phyloP scores from a whole-genome alignment of 495 filamentous ascomycete species.

The Xylaria bambusicola region DNA sequence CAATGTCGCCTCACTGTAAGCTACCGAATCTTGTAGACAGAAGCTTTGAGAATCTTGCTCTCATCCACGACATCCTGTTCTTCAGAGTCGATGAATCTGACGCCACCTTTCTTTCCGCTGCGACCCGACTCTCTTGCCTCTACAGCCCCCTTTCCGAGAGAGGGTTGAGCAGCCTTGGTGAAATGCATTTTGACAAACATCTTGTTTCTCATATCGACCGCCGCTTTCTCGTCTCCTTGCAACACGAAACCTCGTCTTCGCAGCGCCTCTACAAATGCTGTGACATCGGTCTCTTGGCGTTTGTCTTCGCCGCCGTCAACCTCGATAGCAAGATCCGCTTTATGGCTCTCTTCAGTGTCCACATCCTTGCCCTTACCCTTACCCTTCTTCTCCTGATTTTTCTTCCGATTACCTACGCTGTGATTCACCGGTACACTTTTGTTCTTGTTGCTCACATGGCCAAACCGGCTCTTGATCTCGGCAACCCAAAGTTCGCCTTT shows the following conservation, averaged over 20 bases:
- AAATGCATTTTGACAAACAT: slow-evolving; percentile 99
- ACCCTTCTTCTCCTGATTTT: slow-evolving; percentile 54
- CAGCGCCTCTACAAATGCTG: slow-evolving; percentile 85
- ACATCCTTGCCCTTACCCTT: slow-evolving; percentile 53
- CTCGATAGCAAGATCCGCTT: slow-evolving; percentile 51
- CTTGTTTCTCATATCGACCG: slow-evolving; percentile 82
- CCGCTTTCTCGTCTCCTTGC: slow-evolving; percentile 52
- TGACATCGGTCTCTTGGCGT: slow-evolving; percentile 75
- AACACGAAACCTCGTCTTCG: slow-evolving; percentile 76
- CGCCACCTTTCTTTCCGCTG: slow-evolving; percentile 60
- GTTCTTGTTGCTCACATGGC: slow-evolving; percentile 49
- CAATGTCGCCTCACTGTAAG: neutral
- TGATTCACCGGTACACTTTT: slow-evolving; percentile 61
- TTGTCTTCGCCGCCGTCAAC: slow-evolving; percentile 53
- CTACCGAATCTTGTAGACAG: slow-evolving; percentile 90
- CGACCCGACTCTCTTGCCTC: slow-evolving; percentile 36
- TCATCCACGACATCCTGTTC: slow-evolving; percentile 58
- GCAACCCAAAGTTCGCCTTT: slow-evolving; percentile 95
- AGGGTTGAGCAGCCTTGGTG: slow-evolving; percentile 70
- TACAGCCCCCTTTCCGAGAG: slow-evolving; percentile 67
- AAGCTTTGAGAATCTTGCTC: slow-evolving; percentile 83
- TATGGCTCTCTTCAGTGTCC: slow-evolving; percentile 47
- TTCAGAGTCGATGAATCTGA: slow-evolving; percentile 54
- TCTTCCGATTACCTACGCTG: slow-evolving; percentile 60
- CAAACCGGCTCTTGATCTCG: slow-evolving; percentile 92